phyloP scores from a whole-genome alignment of 371 early-diverging fungal genomes.

The Paraphysoderma sedebokerense region DNA sequence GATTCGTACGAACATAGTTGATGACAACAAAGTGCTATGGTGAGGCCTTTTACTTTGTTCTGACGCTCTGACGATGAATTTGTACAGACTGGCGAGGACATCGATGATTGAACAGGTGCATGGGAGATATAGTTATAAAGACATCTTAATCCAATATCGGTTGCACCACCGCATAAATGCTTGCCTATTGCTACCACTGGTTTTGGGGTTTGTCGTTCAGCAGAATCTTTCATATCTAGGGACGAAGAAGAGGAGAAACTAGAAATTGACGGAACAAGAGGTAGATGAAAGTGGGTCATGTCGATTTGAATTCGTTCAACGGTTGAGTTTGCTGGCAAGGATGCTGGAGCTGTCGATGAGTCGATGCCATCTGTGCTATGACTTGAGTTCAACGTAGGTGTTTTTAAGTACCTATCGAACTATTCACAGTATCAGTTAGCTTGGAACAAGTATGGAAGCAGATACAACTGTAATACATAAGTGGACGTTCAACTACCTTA shows the following conservation, averaged over 20 bases:
- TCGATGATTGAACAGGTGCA: too few species aligned
- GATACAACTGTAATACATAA: too few species aligned
- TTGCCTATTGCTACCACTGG: constrained; percentile 56
- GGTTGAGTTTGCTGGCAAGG: too few species aligned
- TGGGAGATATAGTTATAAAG: constrained; percentile 27
- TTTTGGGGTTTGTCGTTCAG: background rate
- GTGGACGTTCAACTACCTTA: too few species aligned
- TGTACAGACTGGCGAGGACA: too few species aligned
- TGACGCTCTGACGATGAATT: background rate
- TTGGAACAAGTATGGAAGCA: too few species aligned
- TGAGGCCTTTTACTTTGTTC: constrained; percentile 34
- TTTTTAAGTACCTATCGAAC: too few species aligned
- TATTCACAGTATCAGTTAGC: too few species aligned
- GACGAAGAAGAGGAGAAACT: background rate
- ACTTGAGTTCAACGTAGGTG: too few species aligned
- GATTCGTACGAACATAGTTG: constrained; percentile 62
- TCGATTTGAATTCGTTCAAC: constrained; percentile 55
- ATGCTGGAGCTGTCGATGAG: too few species aligned
- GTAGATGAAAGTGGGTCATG: constrained; percentile 60
- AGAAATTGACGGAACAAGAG: constrained; percentile 11
- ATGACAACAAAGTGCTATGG: constrained; percentile 84
- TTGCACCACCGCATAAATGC: constrained; percentile 85
- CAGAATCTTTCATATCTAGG: background rate
- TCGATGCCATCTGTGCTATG: too few species aligned
- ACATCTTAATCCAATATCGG: constrained; percentile 68